Conservation (phyloP, 2,329 filamentous ascomycete genomes). For the Hirsutella minnesotensis region DNA sequence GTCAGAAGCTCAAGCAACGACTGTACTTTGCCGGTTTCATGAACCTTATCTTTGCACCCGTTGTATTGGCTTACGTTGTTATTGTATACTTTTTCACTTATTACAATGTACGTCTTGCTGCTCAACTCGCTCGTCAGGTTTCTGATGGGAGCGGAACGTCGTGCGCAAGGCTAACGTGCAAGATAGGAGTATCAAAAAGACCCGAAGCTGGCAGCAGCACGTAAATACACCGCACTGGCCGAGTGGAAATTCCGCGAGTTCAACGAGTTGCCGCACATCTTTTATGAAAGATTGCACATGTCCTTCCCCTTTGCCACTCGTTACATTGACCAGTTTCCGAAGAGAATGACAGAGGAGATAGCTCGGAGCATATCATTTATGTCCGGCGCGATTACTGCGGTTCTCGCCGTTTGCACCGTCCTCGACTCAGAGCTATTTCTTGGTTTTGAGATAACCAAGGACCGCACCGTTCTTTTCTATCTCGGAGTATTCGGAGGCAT, state of each 20-base stretch:
- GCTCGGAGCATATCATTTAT: constrained; percentile 81
- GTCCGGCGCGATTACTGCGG: constrained; percentile 72
- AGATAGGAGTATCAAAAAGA: constrained; percentile 86
- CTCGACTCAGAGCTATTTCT: constrained; percentile 85
- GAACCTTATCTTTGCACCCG: constrained; percentile 76
- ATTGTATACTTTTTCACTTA: constrained; percentile 91
- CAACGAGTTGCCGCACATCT: constrained; percentile 90
- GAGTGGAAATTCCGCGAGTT: constrained; percentile 99
- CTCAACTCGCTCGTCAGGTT: too few species aligned
- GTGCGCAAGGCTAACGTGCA: not conserved
- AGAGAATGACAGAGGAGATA: constrained; percentile 80
- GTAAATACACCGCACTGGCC: constrained; percentile 84
- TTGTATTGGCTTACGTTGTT: constrained; percentile 75
- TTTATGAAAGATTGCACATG: constrained; percentile 82
- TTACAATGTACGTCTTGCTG: constrained; percentile 56
- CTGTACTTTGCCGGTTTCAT: constrained; percentile 76
- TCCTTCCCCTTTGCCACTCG: constrained; percentile 86
- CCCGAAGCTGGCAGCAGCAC: constrained; percentile 65
- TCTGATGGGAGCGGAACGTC: not conserved
- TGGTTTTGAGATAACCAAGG: constrained; percentile 80
- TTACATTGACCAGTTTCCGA: constrained; percentile 93
- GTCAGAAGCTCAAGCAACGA: constrained; percentile 62
- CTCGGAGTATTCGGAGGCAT: constrained; percentile 70
- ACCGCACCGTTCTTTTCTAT: constrained; percentile 84
- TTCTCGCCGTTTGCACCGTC: constrained; percentile 74